Percentiles rank a stretch among this genome's conserved stretches.
phyloP scores from a whole-genome alignment of 306 rosid genomes.

The Citrullus amarus region DNA sequence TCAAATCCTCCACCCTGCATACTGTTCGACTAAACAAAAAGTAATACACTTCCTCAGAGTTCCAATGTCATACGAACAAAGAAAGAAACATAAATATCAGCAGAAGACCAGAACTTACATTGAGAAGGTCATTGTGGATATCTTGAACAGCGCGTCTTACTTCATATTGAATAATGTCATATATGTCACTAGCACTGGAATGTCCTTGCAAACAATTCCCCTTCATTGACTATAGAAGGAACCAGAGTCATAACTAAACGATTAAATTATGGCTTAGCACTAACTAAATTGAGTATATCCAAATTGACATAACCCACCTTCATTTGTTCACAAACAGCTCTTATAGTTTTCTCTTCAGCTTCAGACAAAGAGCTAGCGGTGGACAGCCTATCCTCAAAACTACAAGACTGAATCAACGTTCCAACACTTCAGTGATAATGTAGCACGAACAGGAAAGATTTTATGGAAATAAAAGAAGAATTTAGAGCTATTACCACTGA shows the following conservation, averaged over 20 bases:
- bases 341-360: constrained; percentile 50
- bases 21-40: too few species aligned
- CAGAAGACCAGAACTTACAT: constrained; percentile 33
- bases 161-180: constrained; percentile 80
- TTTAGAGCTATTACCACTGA: constrained; percentile 24
- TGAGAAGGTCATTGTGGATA: constrained; percentile 72
- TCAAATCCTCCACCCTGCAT: too few species aligned
- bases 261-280: background rate
- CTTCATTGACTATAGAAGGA: constrained; percentile 35
- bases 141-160: constrained; percentile 81
- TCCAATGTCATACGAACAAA: background rate
- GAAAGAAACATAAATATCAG: background rate
- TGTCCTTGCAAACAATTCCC: constrained; percentile 27
- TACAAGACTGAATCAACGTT: background rate
- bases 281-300: background rate
- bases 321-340: constrained; percentile 55
- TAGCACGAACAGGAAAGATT: background rate
- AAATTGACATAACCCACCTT: constrained; percentile 25
- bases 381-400: constrained; percentile 38
- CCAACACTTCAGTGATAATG: background rate
- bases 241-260: background rate
- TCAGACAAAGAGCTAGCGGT: constrained; percentile 43
- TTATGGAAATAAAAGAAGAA: constrained; percentile 9
- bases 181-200: constrained; percentile 32
- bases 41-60: background rate